phyloP scores from a whole-genome alignment of 805 yeast species.

The Myxozyma mucilagina region DNA sequence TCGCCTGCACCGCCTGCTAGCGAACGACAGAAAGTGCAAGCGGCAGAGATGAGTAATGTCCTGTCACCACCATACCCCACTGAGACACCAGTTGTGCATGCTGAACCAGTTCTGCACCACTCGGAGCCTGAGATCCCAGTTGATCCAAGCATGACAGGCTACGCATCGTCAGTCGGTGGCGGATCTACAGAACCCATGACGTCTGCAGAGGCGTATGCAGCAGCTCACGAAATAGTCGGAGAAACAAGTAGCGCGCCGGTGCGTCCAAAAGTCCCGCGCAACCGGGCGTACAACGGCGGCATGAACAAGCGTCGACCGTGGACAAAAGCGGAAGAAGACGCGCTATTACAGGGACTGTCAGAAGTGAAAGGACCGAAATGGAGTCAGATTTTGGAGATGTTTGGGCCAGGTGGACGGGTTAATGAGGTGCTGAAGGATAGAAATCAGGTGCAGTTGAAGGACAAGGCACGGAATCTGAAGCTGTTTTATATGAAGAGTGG shows the following conservation, averaged over 20 bases:
- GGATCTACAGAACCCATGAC: background rate
- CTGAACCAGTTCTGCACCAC: constrained; percentile 5
- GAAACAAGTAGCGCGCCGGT: background rate
- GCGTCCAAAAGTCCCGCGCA: background rate
- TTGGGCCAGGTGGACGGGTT: constrained; percentile 90
- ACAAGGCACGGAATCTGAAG: constrained; percentile 95
- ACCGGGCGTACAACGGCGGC: constrained; percentile 25
- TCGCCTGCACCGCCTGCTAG: constrained; percentile 11
- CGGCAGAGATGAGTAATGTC: background rate
- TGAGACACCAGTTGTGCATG: background rate
- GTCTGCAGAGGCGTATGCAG: constrained; percentile 10
- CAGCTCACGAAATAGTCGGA: constrained; percentile 3
- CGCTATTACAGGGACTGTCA: constrained; percentile 76
- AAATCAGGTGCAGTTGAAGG: constrained; percentile 89
- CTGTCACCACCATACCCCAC: background rate
- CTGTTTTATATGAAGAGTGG: constrained; percentile 77
- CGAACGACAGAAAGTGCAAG: background rate
- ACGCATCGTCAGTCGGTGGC: background rate
- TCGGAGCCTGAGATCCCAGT: constrained; percentile 18
- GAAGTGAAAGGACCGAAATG: constrained; percentile 83
- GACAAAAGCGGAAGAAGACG: constrained; percentile 86
- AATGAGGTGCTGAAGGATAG: constrained; percentile 83
- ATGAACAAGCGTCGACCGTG: constrained; percentile 62
- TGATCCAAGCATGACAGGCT: constrained; percentile 10
- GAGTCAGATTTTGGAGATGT: constrained; percentile 85